Base-by-base conservation (phyloP, 1,284 basidiomycete species). In the Microbotryum intermedium region DNA sequence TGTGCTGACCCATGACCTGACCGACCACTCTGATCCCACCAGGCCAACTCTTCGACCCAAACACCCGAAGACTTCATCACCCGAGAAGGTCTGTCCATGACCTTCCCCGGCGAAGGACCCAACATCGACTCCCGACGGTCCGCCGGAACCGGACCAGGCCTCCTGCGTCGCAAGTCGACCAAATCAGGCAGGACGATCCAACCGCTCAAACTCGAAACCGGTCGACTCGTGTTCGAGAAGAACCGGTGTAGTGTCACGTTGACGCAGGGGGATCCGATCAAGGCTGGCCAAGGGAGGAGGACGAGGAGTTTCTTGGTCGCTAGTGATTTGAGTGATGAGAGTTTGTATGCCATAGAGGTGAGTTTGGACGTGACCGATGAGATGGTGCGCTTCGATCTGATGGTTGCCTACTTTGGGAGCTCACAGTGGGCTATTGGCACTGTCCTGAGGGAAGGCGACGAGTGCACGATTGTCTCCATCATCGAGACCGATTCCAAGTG, bases 251-350 rank as follows among this genome's bases (percentile, higher is more conserved):
- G 90, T 6, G 88, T 97, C 69, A 86, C 83, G 0, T 75, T 97
- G 55, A 87, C 83, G 0, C 93, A 97, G 69, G 91, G 90, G 3
- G 81, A 71, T 34, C 68, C 67, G 18, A 62, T 66, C 29, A 50
- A 55, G 43, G 81, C 80, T 47, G 70, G 76, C 59, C 76, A 74
- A 21, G 81, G 79, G 30, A 80, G 86, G 68, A 80, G 82, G 39
- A 74, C 78, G 64, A 83, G 84, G 70, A 80, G 81, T 49, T 98
- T 97, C 74, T 80, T 97, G 7, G 86, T 97, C 21, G 88, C 90
- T 3, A 94, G 90, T 71, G 94, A 98, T 79, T 75, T 97, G 69
- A 91, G 88, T 66, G 88, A 95, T 69, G 92, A 95, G 77, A 86
- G 84, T 75, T 80, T 86, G 43, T 95, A 90, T 75, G 91, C 92